phyloP scores from a whole-genome alignment of 1,284 basidiomycete genomes.

The Microbotryomycetes sp. region DNA sequence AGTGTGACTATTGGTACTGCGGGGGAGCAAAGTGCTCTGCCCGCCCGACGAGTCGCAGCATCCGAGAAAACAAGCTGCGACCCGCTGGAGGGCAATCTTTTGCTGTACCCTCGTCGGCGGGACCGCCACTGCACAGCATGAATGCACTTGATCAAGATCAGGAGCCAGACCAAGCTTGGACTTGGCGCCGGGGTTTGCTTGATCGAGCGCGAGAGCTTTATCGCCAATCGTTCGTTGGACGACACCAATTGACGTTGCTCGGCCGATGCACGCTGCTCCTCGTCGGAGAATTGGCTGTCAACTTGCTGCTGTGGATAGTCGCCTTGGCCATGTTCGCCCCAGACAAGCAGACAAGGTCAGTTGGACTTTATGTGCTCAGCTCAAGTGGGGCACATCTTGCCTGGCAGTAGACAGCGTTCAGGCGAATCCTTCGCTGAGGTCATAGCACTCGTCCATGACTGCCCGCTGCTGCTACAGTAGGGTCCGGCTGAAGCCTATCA shows the following conservation, averaged over 20 bases:
- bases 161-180: too few relatives aligned
- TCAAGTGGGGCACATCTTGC: not conserved
- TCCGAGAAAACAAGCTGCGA: too few relatives aligned
- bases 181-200: too few relatives aligned
- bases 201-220: too few relatives aligned
- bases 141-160: too few relatives aligned
- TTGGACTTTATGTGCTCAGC: slow-evolving; percentile 3
- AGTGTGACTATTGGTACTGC: too few relatives aligned
- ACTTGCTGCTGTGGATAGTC: slow-evolving; percentile 39
- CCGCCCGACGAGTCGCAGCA: too few relatives aligned
- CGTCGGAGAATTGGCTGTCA: slow-evolving; percentile 33
- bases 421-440: not conserved
- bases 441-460: not conserved
- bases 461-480: not conserved
- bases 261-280: slow-evolving; percentile 37
- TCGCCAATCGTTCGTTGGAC: not conserved
- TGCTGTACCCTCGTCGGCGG: too few relatives aligned
- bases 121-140: too few relatives aligned
- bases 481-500: not conserved
- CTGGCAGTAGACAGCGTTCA: too few relatives aligned
- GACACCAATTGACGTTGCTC: slow-evolving; percentile 36
- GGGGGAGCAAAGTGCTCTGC: too few relatives aligned
- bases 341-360: not conserved
- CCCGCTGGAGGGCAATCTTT: too few relatives aligned
- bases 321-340: slow-evolving; percentile 36